These are phyloP conservation scores for Protostelium mycophagum DNA, from an alignment of 78 protist genomes.

Conservation along the genomic window DNA sequence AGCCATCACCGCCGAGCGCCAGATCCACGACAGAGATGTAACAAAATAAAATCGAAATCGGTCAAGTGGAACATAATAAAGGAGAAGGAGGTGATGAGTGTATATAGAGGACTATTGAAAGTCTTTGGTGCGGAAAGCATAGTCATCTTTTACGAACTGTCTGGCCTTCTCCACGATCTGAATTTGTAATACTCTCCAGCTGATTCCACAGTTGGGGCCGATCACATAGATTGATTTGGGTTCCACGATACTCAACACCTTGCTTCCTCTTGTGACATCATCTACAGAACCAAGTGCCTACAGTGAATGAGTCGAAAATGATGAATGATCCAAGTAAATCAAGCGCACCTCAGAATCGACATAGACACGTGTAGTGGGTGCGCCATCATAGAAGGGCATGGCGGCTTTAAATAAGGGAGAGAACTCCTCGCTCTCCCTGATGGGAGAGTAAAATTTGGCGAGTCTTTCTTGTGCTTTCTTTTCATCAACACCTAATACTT, in stretches of 20 bases:
- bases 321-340: neutral
- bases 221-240: neutral
- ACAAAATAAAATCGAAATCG: no score
- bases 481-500: neutral
- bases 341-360: neutral
- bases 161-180: neutral
- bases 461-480: neutral
- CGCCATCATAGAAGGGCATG: neutral
- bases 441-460: neutral
- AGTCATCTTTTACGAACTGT: neutral
- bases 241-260: neutral
- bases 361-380: neutral
- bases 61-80: no score
- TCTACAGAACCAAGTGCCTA: neutral
- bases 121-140: neutral
- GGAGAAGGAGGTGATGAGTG: no score
- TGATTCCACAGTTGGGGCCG: neutral
- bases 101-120: no score
- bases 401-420: neutral
- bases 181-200: neutral
- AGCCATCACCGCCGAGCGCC: no score
- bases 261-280: neutral
- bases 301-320: neutral
- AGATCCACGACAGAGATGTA: no score
- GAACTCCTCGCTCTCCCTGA: neutral